These are phyloP conservation scores for Parietichytrium sp. DNA, from an alignment of 108 stramenopile species.

Conservation along the genomic window DNA sequence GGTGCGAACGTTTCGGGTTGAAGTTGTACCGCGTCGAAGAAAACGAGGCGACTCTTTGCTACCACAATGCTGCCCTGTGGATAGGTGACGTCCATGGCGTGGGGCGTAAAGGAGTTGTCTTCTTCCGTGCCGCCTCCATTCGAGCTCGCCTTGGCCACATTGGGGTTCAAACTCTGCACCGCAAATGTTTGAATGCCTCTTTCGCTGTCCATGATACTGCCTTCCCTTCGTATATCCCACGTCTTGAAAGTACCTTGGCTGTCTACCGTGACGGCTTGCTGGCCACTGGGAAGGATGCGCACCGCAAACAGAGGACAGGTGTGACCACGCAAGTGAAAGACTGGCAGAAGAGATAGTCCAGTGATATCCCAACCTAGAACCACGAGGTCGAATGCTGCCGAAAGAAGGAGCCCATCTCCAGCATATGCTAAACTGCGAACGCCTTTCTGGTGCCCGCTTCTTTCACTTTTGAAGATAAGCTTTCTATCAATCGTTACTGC, in stretches of 20 bases:
- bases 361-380: constrained; percentile 35
- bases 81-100: constrained; percentile 30
- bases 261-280: constrained; percentile 29
- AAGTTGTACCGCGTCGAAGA: constrained; percentile 34
- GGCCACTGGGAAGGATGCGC: neutral
- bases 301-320: neutral
- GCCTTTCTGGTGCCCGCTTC: constrained; percentile 15
- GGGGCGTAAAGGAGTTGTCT: neutral
- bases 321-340: constrained; percentile 11
- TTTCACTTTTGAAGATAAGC: neutral
- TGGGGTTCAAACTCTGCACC: neutral
- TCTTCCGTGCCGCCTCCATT: neutral
- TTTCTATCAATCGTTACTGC: neutral
- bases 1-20: constrained; percentile 31
- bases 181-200: constrained; percentile 34
- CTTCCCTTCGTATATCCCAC: constrained; percentile 44
- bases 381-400: constrained; percentile 23
- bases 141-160: neutral
- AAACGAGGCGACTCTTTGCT: constrained; percentile 12
- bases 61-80: constrained; percentile 23
- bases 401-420: neutral
- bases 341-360: neutral
- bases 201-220: constrained; percentile 35
- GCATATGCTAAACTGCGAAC: constrained; percentile 20
- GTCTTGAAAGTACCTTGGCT: neutral